These are phyloP conservation scores for Penicillium sp. DNA, from an alignment of 2,329 filamentous ascomycete genomes.

Conservation along the genomic window DNA sequence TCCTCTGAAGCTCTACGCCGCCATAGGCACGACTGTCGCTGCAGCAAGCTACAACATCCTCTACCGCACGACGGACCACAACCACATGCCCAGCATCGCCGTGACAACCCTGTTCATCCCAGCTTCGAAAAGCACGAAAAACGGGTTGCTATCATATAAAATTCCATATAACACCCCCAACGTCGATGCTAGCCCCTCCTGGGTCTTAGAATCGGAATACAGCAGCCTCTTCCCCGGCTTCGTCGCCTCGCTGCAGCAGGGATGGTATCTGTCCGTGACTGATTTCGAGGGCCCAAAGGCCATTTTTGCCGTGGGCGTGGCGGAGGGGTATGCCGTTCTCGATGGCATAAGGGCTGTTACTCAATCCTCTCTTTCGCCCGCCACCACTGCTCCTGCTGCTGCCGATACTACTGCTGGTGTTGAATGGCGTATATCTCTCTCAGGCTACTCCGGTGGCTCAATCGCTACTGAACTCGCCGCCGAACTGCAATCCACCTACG, in stretches of 20 bases:
- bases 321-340: slow-evolving; percentile 9
- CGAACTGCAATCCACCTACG: slow-evolving; percentile 6
- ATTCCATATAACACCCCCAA: slow-evolving; percentile 8
- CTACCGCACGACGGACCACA: slow-evolving; percentile 8
- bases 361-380: neutral
- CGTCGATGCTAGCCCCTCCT: slow-evolving; percentile 10
- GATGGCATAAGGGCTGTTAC: slow-evolving; percentile 6
- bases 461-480: slow-evolving; percentile 11
- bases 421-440: slow-evolving; percentile 7
- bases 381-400: neutral
- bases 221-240: slow-evolving; percentile 2
- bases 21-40: slow-evolving; percentile 2
- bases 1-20: neutral
- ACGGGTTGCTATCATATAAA: slow-evolving; percentile 1
- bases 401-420: too few relatives aligned
- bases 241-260: neutral
- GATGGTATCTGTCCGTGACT: slow-evolving; percentile 10
- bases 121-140: neutral
- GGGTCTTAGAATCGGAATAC: neutral
- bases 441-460: slow-evolving; percentile 10
- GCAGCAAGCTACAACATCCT: slow-evolving; percentile 12
- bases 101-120: slow-evolving; percentile 8
- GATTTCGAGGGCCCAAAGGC: slow-evolving; percentile 10
- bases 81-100: slow-evolving; percentile 1
- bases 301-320: slow-evolving; percentile 2